Evolutionary conservation across 768 basidiomycete genomes (phyloP).

Genomic region (Rhizopogon rudus): DNA sequence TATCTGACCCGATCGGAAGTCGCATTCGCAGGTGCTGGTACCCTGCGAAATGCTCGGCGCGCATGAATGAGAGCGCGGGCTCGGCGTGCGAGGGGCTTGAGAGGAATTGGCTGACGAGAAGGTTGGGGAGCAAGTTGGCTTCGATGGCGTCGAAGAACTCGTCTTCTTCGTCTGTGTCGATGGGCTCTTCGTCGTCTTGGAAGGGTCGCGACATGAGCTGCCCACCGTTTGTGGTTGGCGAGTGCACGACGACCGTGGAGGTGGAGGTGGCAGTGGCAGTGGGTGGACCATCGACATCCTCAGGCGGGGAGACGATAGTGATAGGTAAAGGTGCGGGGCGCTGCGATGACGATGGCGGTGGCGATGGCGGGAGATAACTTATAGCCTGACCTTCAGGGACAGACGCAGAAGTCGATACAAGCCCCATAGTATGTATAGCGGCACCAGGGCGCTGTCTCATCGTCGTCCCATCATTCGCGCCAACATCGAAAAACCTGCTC

Average conservation of each 20-base stretch:
- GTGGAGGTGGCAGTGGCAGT: conserved; percentile 1
- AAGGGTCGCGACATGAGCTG: conserved; percentile 13
- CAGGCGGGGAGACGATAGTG: conserved; percentile 8
- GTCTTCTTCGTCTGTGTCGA: conserved; percentile 78
- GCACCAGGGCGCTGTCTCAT: conserved; percentile 13
- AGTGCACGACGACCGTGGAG: conserved; percentile 7
- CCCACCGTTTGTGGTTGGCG: neutral
- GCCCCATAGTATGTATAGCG: conserved; percentile 7
- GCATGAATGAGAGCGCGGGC: conserved; percentile 30
- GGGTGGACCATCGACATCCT: neutral
- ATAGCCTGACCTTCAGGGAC: conserved; percentile 14
- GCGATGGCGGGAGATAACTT: conserved; percentile 8
- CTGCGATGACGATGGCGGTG: conserved; percentile 17
- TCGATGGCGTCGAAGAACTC: conserved; percentile 99
- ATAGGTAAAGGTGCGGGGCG: conserved; percentile 9
- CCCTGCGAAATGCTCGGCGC: conserved; percentile 51
- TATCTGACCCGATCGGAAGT: conserved; percentile 64
- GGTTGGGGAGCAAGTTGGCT: conserved; percentile 67
- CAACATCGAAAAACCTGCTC: conserved; percentile 48
- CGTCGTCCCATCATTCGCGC: conserved; percentile 18
- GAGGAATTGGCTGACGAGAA: conserved; percentile 65
- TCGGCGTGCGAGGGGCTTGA: conserved; percentile 36
- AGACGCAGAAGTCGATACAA: conserved; percentile 5
- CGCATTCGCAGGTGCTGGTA: conserved; percentile 59
- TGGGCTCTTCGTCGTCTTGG: conserved; percentile 29